Conservation (phyloP, 2,329 filamentous ascomycete genomes). For the Magnaporthales sp. region DNA sequence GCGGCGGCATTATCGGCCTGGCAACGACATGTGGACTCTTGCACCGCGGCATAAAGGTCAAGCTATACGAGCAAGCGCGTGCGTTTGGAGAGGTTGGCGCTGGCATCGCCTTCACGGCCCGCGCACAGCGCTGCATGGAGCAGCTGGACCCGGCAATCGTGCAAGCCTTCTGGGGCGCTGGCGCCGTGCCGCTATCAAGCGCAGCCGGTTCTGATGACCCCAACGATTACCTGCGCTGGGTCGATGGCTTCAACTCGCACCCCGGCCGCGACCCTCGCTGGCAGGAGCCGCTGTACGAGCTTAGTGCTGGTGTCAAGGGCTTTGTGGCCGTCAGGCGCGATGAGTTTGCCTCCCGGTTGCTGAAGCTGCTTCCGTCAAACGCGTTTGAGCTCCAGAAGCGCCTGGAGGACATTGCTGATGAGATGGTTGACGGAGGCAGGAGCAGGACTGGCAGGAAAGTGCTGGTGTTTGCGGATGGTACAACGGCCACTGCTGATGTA, state of each 20-base stretch:
- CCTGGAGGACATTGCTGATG: conserved; percentile 19
- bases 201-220: conserved; percentile 14
- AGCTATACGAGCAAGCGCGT: conserved; percentile 35
- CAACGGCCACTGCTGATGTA: conserved; percentile 9
- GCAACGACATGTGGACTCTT: conserved; percentile 37
- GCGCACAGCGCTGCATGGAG: conserved; percentile 36
- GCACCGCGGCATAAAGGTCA: conserved; percentile 30
- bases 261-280: not conserved
- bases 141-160: conserved; percentile 27
- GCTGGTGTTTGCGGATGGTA: conserved; percentile 17
- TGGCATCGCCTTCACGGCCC: conserved; percentile 41
- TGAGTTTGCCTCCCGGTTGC: not conserved
- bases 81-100: conserved; percentile 37
- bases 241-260: conserved; percentile 22
- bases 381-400: not conserved
- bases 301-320: conserved; percentile 6
- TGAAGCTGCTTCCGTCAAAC: not conserved
- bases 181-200: conserved; percentile 26
- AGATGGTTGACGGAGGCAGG: conserved; percentile 14
- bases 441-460: conserved; percentile 10
- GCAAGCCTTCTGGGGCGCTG: conserved; percentile 20
- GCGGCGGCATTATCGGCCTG: conserved; percentile 41
- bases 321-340: not conserved
- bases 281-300: not conserved
- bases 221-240: conserved; percentile 34